A percentile compares a stretch with the other conserved stretches of the same genome.
Evolutionary conservation across 345 rosid species (phyloP).

Genomic region (Sonneratia alba): DNA sequence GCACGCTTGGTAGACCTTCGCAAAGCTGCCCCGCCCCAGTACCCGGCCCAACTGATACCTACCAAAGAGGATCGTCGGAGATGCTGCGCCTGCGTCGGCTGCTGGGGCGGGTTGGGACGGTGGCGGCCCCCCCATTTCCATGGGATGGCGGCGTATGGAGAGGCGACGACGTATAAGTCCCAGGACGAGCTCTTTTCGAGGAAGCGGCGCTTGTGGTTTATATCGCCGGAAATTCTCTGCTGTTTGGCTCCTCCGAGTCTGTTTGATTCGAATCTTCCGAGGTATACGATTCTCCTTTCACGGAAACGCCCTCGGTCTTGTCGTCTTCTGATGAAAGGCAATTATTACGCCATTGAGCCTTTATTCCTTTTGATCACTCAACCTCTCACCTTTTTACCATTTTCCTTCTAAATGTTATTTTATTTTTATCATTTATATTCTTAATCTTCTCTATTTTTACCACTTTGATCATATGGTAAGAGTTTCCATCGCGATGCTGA

Average conservation of each 20-base stretch:
- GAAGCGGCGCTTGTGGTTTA: not conserved
- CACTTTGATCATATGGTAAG: no score
- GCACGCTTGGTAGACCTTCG: slow-evolving; percentile 59
- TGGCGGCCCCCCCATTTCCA: not conserved
- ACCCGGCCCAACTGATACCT: slow-evolving; percentile 53
- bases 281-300: not conserved
- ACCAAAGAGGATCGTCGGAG: slow-evolving; percentile 34
- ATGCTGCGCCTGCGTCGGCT: not conserved
- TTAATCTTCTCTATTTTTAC: no score
- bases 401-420: no score
- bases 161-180: not conserved
- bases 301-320: slow-evolving; percentile 1
- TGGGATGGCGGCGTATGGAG: not conserved
- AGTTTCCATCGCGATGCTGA: no score
- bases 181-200: not conserved
- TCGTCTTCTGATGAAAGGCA: not conserved
- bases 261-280: not conserved
- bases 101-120: slow-evolving; percentile 3
- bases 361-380: no score
- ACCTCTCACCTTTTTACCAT: no score
- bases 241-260: not conserved
- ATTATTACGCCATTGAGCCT: no score
- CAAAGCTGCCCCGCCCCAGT: slow-evolving; percentile 65
- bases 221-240: not conserved
- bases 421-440: no score